Evolutionary conservation across 495 filamentous ascomycete species (phyloP).

Genomic region (Penicillium silybi): DNA sequence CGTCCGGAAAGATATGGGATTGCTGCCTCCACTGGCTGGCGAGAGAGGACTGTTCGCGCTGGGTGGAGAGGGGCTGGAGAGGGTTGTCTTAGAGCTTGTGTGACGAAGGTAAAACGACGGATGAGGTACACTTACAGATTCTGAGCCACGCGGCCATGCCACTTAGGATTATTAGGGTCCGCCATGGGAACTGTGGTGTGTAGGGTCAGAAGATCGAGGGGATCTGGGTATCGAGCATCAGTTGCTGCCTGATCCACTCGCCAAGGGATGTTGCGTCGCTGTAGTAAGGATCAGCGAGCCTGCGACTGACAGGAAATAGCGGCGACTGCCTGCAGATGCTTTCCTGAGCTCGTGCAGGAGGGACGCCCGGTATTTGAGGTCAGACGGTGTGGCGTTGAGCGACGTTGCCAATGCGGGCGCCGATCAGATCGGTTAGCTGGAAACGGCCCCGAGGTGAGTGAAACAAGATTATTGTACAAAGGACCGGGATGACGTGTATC

Average conservation of each 20-base stretch:
- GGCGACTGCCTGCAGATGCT: neutral
- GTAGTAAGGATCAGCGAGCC: neutral
- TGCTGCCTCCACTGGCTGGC: conserved; percentile 21
- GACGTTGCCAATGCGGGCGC: conserved; percentile 16
- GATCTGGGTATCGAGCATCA: conserved; percentile 15
- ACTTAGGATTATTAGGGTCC: conserved; percentile 16
- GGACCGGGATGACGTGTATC: conserved; percentile 18
- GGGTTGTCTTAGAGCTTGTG: conserved; percentile 14
- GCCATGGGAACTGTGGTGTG: conserved; percentile 16
- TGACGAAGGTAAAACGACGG: neutral
- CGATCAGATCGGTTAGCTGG: conserved; percentile 21
- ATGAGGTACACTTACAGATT: conserved; percentile 18
- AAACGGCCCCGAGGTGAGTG: conserved; percentile 1
- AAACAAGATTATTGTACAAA: conserved; percentile 22
- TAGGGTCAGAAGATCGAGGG: conserved; percentile 3
- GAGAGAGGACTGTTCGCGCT: conserved; percentile 31
- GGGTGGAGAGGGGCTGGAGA: conserved; percentile 17
- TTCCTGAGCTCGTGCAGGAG: neutral
- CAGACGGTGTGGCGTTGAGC: conserved; percentile 19
- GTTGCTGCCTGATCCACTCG: conserved; percentile 12
- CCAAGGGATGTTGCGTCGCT: neutral
- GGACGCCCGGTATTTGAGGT: conserved; percentile 5
- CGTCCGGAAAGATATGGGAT: conserved; percentile 60
- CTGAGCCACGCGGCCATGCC: conserved; percentile 25
- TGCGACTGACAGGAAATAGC: neutral